Evolutionary conservation across 31 red algal genomes (phyloP).

Genomic region (Endocladia muricata): DNA sequence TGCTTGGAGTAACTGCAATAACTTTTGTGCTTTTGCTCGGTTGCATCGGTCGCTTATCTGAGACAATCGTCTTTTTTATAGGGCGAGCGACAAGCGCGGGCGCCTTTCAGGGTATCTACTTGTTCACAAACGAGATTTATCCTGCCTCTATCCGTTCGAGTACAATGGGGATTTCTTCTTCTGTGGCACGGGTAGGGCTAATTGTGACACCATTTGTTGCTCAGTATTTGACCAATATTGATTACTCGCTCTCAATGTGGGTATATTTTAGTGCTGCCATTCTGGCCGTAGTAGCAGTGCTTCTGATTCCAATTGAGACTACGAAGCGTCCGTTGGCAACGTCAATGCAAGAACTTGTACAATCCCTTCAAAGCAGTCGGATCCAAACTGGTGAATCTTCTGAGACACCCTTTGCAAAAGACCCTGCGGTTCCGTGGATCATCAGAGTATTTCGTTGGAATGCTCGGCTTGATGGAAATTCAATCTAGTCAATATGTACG

Average conservation of each 20-base stretch:
- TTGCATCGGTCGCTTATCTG: constrained; percentile 25
- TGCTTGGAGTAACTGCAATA: not conserved
- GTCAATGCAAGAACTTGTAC: constrained; percentile 49
- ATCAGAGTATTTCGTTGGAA: constrained; percentile 36
- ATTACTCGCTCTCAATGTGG: constrained; percentile 16
- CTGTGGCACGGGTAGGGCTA: constrained; percentile 38
- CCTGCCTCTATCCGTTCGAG: constrained; percentile 33
- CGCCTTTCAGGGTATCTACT: constrained; percentile 52
- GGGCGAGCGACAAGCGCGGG: constrained; percentile 43
- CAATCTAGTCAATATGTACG: too few species aligned
- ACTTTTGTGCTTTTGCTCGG: constrained; percentile 34
- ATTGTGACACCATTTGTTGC: constrained; percentile 47
- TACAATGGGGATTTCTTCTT: constrained; percentile 49
- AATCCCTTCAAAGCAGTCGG: not conserved
- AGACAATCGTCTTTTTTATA: constrained; percentile 52
- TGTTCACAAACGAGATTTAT: constrained; percentile 63
- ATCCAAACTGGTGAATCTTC: not conserved
- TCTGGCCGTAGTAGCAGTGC: constrained; percentile 19
- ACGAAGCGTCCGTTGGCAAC: constrained; percentile 26
- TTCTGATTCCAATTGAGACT: constrained; percentile 51
- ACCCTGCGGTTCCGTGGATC: constrained; percentile 8
- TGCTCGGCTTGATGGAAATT: constrained; percentile 28
- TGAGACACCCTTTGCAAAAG: constrained; percentile 18
- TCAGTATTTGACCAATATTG: constrained; percentile 38
- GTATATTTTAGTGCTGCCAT: constrained; percentile 25